Base-by-base conservation (phyloP, 306 rosid genomes). In the Cicer yamashitae region DNA sequence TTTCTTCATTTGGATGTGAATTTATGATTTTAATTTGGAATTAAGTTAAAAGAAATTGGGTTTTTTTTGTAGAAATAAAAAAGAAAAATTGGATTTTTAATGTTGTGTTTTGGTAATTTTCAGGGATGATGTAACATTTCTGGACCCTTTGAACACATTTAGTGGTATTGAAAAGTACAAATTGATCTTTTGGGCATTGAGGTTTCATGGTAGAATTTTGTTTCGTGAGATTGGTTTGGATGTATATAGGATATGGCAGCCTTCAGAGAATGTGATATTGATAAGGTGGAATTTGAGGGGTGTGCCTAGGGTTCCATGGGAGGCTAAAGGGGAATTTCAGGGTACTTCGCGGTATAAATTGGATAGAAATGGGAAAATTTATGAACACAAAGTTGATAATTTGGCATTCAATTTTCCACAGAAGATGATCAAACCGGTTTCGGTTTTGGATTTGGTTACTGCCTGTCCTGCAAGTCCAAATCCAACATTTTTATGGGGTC, bases 221-320 rank as follows among this genome's bases (percentile, higher is more conserved):
- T 94, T 94, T 82, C 89, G 90, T 4, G 98, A 91, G 82, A 90
- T 94, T 71, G 87, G 82, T 10, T 80, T 91, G 18, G 98, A 94
- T 81, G 90, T 91, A 3, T 86, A 76, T 74, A 75, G 96, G 85
- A 85, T 91, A 79, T 94, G 98, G 98, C 98, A 91, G 79, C 98
- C 97, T 82, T 89, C 96, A 7, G 96, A 91, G 94, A 94, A 91
- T 74, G 91, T 87, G 68, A 92, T 94, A 58, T 69, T 89, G 85
- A 88, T 94, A 6, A 84, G 97, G 74, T 94, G 98, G 98, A 94
- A 91, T 83, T 76, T 91, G 81, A 89, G 76, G 81, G 98, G 98
- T 1, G 90, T 89, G 59, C 98, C 98, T 22, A 18, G 97, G 22
- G 96, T 94, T 80, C 97, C 98, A 60, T 94, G 98, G 98, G 98